Evolutionary conservation across 768 basidiomycete species (phyloP).

Genomic region (Stropharia rugosoannulata): DNA sequence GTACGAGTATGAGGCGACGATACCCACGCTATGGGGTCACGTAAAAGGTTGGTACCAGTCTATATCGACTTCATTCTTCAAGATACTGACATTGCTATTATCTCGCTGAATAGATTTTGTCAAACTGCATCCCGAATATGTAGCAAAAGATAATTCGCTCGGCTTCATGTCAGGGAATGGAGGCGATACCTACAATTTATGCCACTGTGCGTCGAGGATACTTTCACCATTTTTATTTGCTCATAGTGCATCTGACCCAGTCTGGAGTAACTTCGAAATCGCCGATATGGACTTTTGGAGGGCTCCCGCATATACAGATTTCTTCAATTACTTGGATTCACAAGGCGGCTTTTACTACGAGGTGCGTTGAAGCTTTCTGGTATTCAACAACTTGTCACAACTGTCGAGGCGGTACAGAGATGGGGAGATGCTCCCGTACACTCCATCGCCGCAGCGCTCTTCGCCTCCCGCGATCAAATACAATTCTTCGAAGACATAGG

Average conservation of each 20-base stretch:
- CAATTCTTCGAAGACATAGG: constrained; percentile 80
- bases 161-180: constrained; percentile 46
- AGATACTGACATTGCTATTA: no score
- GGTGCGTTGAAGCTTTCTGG: constrained; percentile 32
- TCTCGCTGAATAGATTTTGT: constrained; percentile 45
- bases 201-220: constrained; percentile 53
- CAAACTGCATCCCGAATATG: constrained; percentile 49
- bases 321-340: constrained; percentile 62
- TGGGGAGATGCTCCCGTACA: constrained; percentile 70
- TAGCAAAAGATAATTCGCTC: constrained; percentile 60
- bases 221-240: constrained; percentile 3
- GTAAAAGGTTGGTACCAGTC: constrained; percentile 51
- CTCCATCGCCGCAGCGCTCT: constrained; percentile 63
- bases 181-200: constrained; percentile 69
- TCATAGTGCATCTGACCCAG: constrained; percentile 20
- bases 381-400: neutral
- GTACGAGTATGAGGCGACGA: constrained; percentile 74
- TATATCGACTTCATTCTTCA: neutral
- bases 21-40: constrained; percentile 70
- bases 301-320: constrained; percentile 60
- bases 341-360: constrained; percentile 71
- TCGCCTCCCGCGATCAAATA: constrained; percentile 55
- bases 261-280: constrained; percentile 74
- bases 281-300: constrained; percentile 67
- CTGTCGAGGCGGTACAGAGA: constrained; percentile 23